Conservation (phyloP, 345 rosid genomes). For the Viola odorata region DNA sequence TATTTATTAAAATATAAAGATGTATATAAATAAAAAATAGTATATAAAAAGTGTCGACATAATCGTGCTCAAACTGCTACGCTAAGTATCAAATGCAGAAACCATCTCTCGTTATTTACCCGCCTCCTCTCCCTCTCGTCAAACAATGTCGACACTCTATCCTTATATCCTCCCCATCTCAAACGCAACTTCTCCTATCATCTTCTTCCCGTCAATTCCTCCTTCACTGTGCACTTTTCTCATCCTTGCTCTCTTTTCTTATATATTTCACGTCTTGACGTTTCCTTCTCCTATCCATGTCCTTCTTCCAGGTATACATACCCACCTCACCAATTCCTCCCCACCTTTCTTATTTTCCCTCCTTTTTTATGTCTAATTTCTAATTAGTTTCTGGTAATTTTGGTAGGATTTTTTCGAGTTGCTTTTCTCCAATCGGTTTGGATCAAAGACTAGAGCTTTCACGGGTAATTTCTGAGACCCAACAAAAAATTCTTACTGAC, state of each 20-base stretch:
- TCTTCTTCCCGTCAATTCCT: neutral
- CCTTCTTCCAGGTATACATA: conserved; percentile 23
- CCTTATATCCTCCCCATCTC: neutral
- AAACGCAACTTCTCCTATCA: neutral
- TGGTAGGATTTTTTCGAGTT: conserved; percentile 37
- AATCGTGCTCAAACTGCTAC: neutral
- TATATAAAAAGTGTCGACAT: conserved; percentile 38
- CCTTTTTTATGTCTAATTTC: neutral
- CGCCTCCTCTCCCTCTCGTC: neutral
- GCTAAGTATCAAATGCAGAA: neutral
- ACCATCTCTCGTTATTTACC: neutral
- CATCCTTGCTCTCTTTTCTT: neutral
- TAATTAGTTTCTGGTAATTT: neutral
- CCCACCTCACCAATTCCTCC: neutral
- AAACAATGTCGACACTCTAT: conserved; percentile 12
- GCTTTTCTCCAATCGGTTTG: conserved; percentile 24
- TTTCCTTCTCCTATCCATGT: conserved; percentile 15
- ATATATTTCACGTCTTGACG: neutral
- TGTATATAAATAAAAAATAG: no score
- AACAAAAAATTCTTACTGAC: neutral
- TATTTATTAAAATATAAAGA: no score
- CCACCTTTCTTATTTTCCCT: neutral
- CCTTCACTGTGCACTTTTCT: neutral
- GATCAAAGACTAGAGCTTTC: conserved; percentile 30
- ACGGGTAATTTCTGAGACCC: conserved; percentile 32